Conservation (phyloP, 1,139 yeast genomes). For the Debaryomyces coudertii region DNA sequence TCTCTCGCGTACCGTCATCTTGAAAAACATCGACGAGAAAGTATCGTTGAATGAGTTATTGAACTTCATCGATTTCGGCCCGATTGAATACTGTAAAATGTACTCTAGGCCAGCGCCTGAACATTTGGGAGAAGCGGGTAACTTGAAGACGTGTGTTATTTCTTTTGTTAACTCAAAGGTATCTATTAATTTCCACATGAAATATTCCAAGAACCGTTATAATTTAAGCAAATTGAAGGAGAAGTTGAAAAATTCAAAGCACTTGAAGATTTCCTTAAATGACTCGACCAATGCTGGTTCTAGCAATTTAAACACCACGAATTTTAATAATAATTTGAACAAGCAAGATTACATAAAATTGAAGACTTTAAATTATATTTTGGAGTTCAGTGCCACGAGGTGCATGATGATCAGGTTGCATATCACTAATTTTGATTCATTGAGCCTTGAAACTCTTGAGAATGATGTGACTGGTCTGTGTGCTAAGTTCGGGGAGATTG, state of each 20-base stretch:
- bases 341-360: conserved; percentile 44
- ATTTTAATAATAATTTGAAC: conserved; percentile 14
- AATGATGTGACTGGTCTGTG: conserved; percentile 27
- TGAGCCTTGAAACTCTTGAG: conserved; percentile 15
- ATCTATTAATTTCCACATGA: conserved; percentile 38
- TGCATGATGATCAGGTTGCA: conserved; percentile 28
- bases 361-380: conserved; percentile 46
- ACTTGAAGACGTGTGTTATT: conserved; percentile 37
- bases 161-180: conserved; percentile 45
- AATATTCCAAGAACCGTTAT: conserved; percentile 33
- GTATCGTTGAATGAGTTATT: conserved; percentile 36
- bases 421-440: conserved; percentile 10
- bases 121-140: conserved; percentile 25
- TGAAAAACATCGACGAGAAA: conserved; percentile 33
- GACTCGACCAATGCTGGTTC: conserved; percentile 22
- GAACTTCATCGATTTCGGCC: conserved; percentile 43
- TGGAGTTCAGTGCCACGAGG: conserved; percentile 46
- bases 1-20: conserved; percentile 42
- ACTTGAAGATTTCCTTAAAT: conserved; percentile 36
- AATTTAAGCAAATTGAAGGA: conserved; percentile 31
- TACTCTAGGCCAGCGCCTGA: conserved; percentile 35
- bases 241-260: conserved; percentile 31
- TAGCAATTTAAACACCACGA: conserved; percentile 6
- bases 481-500: conserved; percentile 40
- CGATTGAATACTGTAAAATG: conserved; percentile 47